phyloP scores from a whole-genome alignment of 176 grass and related monocot species.

The Carex kokanica region DNA sequence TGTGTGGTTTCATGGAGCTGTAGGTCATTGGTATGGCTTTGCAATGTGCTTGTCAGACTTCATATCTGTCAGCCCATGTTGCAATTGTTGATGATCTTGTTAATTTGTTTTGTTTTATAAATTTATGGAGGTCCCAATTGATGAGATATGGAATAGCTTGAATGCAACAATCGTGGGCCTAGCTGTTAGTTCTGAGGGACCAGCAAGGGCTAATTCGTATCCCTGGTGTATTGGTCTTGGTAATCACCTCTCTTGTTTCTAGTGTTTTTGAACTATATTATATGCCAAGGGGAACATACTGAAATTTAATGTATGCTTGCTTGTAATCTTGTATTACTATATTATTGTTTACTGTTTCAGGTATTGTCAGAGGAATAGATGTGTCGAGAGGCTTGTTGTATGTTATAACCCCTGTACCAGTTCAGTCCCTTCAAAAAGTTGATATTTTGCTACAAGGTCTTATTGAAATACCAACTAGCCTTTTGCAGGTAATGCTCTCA shows the following conservation, averaged over 20 bases:
- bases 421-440: conserved; percentile 48
- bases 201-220: conserved; percentile 27
- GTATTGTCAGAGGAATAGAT: conserved; percentile 79
- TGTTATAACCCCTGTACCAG: conserved; percentile 76
- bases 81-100: not conserved
- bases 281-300: not conserved
- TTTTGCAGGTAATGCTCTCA: conserved; percentile 55
- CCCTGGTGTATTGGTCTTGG: conserved; percentile 79
- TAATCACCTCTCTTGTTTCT: conserved; percentile 29
- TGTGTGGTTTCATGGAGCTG: not conserved
- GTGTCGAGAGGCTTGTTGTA: conserved; percentile 54
- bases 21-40: not conserved
- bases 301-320: not conserved
- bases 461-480: conserved; percentile 66
- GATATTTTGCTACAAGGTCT: conserved; percentile 87
- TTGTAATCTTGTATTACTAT: not conserved
- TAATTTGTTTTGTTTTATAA: conserved; percentile 8
- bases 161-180: conserved; percentile 89
- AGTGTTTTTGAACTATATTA: not conserved
- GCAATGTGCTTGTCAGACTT: not conserved
- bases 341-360: conserved; percentile 33
- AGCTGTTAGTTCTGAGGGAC: conserved; percentile 44
- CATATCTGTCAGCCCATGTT: not conserved
- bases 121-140: conserved; percentile 53
- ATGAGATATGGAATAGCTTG: conserved; percentile 71